phyloP scores from a whole-genome alignment of 306 rosid species.

The Chamaecrista fasciculata region DNA sequence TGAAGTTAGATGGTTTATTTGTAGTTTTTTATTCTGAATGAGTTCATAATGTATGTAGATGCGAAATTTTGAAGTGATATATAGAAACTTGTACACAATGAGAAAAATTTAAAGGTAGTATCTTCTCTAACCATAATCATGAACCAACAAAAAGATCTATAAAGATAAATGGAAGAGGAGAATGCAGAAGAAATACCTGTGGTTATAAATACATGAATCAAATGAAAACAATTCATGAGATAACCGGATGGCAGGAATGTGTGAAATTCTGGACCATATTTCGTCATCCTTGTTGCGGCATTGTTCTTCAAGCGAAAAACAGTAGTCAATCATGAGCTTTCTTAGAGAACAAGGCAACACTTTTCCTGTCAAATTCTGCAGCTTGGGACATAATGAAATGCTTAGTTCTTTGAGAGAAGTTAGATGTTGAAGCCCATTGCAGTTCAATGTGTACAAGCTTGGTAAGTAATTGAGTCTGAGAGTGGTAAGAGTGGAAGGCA shows the following conservation, averaged over 20 bases:
- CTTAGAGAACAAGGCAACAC: conserved; percentile 1
- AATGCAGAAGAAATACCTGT: not conserved
- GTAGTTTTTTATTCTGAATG: too few species aligned
- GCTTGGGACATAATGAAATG: rapidly evolving
- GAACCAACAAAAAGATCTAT: not conserved
- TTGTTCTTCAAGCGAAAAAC: not conserved
- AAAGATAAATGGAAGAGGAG: not conserved
- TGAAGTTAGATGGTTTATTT: too few species aligned
- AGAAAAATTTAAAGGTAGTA: too few species aligned
- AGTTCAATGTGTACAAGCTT: not conserved
- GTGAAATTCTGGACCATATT: conserved; percentile 20
- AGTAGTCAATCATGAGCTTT: rapidly evolving
- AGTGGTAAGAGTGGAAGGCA: not conserved
- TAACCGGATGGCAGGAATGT: not conserved
- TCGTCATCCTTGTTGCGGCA: not conserved
- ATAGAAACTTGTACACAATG: too few species aligned
- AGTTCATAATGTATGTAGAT: too few species aligned
- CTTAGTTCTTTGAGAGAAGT: not conserved
- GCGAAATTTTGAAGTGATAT: too few species aligned
- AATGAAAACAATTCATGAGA: not conserved
- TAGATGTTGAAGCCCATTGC: not conserved
- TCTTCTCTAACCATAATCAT: too few species aligned
- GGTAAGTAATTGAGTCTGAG: rapidly evolving
- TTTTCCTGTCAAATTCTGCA: conserved; percentile 5
- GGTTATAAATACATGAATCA: too few species aligned